Conservation (phyloP, 202 grass and related monocot species). For the Panicum virgatum region DNA sequence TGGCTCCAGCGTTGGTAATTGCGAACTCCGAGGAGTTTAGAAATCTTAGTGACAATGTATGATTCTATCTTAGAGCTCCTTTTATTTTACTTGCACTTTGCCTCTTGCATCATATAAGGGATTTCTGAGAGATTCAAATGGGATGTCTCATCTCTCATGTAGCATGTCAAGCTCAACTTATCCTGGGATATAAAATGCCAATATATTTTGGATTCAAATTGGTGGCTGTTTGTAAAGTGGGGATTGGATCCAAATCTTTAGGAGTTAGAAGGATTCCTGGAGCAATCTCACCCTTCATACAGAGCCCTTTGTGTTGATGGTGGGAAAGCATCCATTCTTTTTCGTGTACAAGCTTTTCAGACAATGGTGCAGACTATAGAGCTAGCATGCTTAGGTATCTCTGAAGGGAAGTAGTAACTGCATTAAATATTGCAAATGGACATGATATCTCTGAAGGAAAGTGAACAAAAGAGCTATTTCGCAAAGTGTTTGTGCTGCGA, state of each 20-base stretch:
- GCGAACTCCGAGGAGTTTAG: constrained; percentile 94
- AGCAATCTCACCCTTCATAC: neutral
- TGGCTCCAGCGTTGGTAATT: constrained; percentile 95
- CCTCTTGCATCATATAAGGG: constrained; percentile 5
- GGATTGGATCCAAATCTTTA: neutral
- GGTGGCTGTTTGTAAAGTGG: neutral
- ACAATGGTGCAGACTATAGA: neutral
- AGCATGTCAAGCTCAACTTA: constrained; percentile 14
- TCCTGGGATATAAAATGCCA: neutral
- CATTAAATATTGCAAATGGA: constrained; percentile 3
- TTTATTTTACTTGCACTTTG: constrained; percentile 27
- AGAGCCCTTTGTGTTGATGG: neutral
- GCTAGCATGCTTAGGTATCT: neutral
- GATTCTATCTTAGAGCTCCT: constrained; percentile 30
- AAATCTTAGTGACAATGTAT: constrained; percentile 97
- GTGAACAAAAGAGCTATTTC: constrained; percentile 13
- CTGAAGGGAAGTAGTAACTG: neutral
- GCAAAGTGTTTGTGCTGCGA: neutral
- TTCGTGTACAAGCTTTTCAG: neutral
- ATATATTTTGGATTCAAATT: neutral
- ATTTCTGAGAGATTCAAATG: constrained; percentile 15
- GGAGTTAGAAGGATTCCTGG: neutral
- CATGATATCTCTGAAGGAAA: neutral
- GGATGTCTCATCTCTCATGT: neutral
- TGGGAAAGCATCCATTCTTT: constrained; percentile 6